Base-by-base conservation (phyloP, 768 basidiomycete genomes). In the Rhodosporidiobolus sp. region DNA sequence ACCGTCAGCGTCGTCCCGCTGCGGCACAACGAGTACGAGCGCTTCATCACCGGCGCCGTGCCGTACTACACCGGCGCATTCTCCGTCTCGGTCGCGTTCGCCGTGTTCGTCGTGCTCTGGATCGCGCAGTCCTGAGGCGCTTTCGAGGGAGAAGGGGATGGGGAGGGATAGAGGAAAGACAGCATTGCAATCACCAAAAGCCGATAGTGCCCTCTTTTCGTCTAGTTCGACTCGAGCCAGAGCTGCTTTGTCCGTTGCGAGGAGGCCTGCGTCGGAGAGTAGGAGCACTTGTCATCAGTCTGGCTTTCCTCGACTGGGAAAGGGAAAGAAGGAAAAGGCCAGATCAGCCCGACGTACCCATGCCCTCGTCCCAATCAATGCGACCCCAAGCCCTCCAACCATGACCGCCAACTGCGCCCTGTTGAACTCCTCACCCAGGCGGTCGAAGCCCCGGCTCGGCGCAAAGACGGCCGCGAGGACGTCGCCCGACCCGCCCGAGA, bases 41-140 rank as follows among this genome's bases (percentile, higher is more conserved):
- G 96, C 35, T 99, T 96, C 87, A 85, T 99, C 77, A 89, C 88
- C 57, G 93, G 93, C 5, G 96, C 96, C 12, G 93, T 90, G 90
- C 95, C 96, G 0, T 99, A 95, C 80, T 99, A 99, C 76, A 84
- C 85, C 0, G 91, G 94, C 48, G 92, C 94, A 12, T 87, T 94
- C 79, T 92, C 91, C 83, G 94, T 92, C 0, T 90, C 89, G 76
- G 80, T 87, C 3, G 92, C 87, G 0, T 96, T 96, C 82, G 83
- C 95, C 77, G 74, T 94, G 26, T 99, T 99, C 82, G 88, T 89
- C 19, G 86, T 87, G 0, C 79, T 95, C 30, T 99, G 94, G 92
- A 83, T 96, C 49, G 52, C 68, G 11, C 61, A 69, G 63, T 66
- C 56, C 9, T 72, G 64, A 56, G 54, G 30, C 38, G 38, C 38